Conservation (phyloP, 495 filamentous ascomycete species). For the Annulohypoxylon nitens region DNA sequence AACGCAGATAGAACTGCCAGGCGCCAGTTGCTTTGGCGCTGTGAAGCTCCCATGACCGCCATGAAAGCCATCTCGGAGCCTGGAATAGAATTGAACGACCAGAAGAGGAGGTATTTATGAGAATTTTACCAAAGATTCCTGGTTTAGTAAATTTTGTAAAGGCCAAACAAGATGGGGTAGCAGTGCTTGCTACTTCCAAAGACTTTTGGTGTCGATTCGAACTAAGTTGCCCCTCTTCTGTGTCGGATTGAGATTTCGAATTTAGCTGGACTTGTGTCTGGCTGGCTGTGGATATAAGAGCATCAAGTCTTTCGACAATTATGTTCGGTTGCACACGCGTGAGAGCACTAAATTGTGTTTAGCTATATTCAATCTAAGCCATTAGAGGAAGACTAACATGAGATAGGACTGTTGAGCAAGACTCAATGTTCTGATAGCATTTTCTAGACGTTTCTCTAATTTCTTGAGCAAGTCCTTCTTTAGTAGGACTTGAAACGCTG, state of each 20-base stretch:
- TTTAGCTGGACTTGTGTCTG: neutral
- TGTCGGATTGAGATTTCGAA: neutral
- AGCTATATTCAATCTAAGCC: neutral
- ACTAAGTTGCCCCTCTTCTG: neutral
- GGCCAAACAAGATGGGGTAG: neutral
- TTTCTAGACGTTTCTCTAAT: constrained; percentile 44
- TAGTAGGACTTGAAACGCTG: constrained; percentile 44
- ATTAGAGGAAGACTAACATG: constrained; percentile 30
- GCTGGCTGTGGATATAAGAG: neutral
- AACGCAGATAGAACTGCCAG: constrained; percentile 33
- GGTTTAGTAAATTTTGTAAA: neutral
- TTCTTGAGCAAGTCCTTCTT: constrained; percentile 45
- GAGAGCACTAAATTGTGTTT: constrained; percentile 36
- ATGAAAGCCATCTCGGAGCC: constrained; percentile 21
- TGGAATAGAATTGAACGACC: constrained; percentile 9
- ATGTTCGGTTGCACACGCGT: constrained; percentile 45
- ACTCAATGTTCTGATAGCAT: constrained; percentile 35
- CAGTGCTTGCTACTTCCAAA: neutral
- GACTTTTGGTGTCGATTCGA: neutral
- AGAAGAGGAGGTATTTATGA: neutral
- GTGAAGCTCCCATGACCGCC: constrained; percentile 35
- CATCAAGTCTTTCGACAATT: constrained; percentile 35
- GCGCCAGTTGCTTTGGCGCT: constrained; percentile 29
- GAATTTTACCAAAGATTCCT: constrained; percentile 17
- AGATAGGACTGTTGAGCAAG: constrained; percentile 45